A percentile compares a stretch with the other conserved stretches of the same genome.
These are phyloP conservation scores for Starmerella apicola DNA, from an alignment of 805 yeast species.

Conservation along the genomic window DNA sequence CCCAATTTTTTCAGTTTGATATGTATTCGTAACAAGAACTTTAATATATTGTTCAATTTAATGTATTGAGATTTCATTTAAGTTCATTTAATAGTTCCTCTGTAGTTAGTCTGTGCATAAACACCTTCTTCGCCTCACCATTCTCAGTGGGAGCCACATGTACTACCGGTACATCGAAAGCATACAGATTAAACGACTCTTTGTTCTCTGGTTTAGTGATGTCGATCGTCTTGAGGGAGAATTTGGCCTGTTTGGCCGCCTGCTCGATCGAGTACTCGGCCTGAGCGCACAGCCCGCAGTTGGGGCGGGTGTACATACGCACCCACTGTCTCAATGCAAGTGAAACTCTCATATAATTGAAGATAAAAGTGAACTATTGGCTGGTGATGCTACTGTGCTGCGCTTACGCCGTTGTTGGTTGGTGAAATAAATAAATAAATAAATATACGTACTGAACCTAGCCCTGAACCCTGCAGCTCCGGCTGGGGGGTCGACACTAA, in stretches of 20 bases:
- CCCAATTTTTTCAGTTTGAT: not conserved
- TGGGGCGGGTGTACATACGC: conserved; percentile 27
- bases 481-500: no score
- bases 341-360: conserved; percentile 12
- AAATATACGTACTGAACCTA: no score
- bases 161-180: conserved; percentile 30
- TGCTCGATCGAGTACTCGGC: conserved; percentile 24
- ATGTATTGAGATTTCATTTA: not conserved
- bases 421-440: no score
- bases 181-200: conserved; percentile 28
- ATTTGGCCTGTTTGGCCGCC: conserved; percentile 13
- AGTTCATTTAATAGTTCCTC: conserved; percentile 16
- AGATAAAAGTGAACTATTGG: no score
- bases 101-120: conserved; percentile 23
- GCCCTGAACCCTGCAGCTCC: no score
- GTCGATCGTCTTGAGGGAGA: conserved; percentile 24
- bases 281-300: conserved; percentile 28
- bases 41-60: not conserved
- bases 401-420: no score
- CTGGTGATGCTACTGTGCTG: no score
- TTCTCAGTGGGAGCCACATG: conserved; percentile 17
- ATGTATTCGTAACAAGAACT: no score
- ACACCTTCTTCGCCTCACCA: conserved; percentile 1
- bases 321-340: conserved; percentile 9
- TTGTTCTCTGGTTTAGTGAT: conserved; percentile 26